Evolutionary conservation across 1,139 yeast genomes (phyloP).

Genomic region (Blastobotrys persicus): DNA sequence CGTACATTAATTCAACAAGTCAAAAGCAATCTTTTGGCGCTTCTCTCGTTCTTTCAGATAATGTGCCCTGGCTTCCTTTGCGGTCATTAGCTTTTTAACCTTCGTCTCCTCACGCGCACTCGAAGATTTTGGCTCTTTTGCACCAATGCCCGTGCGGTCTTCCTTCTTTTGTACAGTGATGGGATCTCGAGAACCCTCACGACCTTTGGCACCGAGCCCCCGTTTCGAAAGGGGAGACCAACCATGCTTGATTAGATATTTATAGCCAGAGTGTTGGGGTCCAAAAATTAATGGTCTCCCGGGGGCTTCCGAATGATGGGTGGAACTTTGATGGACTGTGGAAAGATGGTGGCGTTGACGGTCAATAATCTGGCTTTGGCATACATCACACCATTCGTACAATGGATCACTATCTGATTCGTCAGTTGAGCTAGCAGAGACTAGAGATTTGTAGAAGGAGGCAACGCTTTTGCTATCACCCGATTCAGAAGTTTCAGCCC

Average conservation of each 20-base stretch:
- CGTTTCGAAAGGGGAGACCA: conserved; percentile 26
- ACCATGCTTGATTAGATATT: conserved; percentile 26
- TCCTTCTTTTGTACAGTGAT: conserved; percentile 20
- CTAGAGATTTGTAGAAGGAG: conserved; percentile 11
- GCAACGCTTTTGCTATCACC: conserved; percentile 9
- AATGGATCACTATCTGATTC: conserved; percentile 17
- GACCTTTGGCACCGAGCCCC: conserved; percentile 29
- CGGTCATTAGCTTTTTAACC: conserved; percentile 15
- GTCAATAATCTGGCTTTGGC: conserved; percentile 19
- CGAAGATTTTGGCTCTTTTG: conserved; percentile 7
- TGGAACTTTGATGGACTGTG: conserved; percentile 20
- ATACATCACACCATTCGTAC: conserved; percentile 18
- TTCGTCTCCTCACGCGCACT: conserved; percentile 5
- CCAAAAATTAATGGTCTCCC: conserved; percentile 16
- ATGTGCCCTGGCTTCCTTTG: conserved; percentile 16
- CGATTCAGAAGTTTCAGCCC: conserved; percentile 6
- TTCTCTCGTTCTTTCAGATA: conserved; percentile 17
- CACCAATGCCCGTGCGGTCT: conserved; percentile 26
- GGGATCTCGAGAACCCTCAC: conserved; percentile 29
- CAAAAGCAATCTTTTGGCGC: conserved; percentile 19
- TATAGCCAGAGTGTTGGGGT: conserved; percentile 21
- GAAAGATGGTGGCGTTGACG: conserved; percentile 18
- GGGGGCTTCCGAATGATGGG: conserved; percentile 18
- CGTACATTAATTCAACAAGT: conserved; percentile 12
- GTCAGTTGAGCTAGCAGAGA: not conserved